A percentile compares a stretch with the other conserved stretches of the same genome.
These are phyloP conservation scores for Blakeslea trispora DNA, from an alignment of 371 early-diverging fungal genomes.

Conservation along the genomic window DNA sequence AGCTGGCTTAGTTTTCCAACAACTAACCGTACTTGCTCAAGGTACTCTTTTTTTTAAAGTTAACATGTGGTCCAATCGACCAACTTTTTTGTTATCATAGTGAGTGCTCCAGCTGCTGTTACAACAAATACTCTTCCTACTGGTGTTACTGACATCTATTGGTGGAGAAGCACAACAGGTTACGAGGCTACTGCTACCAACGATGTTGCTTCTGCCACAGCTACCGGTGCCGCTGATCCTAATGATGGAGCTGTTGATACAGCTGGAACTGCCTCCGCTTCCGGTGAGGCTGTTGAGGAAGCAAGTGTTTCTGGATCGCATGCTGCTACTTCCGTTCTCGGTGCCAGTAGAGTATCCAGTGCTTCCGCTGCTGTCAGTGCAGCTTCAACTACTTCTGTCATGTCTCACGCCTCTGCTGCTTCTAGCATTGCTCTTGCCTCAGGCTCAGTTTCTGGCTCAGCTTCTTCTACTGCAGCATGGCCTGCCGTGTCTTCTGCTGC, in stretches of 20 bases:
- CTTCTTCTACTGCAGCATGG: not conserved
- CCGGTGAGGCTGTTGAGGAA: constrained; percentile 1
- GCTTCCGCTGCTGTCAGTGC: constrained; percentile 2
- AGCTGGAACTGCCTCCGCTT: constrained; percentile 8
- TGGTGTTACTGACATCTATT: constrained; percentile 25
- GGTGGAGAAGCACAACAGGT: constrained; percentile 23
- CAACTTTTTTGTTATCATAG: not conserved
- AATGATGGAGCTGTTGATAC: constrained; percentile 5
- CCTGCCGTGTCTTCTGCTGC: constrained; percentile 6
- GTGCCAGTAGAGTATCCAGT: too few species aligned
- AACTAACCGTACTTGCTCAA: constrained; percentile 16
- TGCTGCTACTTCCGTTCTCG: constrained; percentile 3
- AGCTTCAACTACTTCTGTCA: too few species aligned
- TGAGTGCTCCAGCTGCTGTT: not conserved
- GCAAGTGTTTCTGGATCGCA: not conserved
- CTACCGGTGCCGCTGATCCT: not conserved
- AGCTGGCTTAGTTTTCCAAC: constrained; percentile 9
- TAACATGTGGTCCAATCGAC: too few species aligned
- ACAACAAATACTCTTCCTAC: constrained; percentile 10
- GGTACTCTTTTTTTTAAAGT: not conserved
- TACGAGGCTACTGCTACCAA: not conserved
- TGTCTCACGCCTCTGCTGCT: not conserved
- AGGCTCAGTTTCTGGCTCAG: not conserved
- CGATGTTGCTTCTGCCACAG: constrained; percentile 1
- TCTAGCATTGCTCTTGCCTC: not conserved